A percentile compares a stretch with the other conserved stretches of the same genome.
Evolutionary conservation across 331 rosid species (phyloP).

Genomic region (Acacia concinna): DNA sequence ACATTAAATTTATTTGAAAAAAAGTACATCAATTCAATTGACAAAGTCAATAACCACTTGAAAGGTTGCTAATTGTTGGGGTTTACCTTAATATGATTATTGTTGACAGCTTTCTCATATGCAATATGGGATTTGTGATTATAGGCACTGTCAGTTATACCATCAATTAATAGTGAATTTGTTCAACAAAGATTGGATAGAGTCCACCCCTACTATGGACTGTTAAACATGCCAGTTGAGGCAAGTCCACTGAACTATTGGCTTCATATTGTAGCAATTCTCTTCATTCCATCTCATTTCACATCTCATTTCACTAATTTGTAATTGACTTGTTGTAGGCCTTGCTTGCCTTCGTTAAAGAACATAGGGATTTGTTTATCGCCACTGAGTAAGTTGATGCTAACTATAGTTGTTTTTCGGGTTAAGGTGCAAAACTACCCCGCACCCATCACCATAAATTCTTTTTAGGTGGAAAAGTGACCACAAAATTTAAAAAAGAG

Average conservation of each 20-base stretch:
- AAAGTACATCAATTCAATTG: not conserved
- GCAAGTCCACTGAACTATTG: conserved; percentile 49
- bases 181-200: conserved; percentile 89
- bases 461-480: no score
- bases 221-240: conserved; percentile 98
- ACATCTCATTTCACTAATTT: conserved; percentile 22
- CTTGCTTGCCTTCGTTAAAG: conserved; percentile 89
- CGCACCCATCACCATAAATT: no score
- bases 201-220: conserved; percentile 93
- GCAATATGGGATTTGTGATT: conserved; percentile 33
- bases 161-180: conserved; percentile 77
- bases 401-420: conserved; percentile 25
- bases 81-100: not conserved
- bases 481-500: no score
- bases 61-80: not conserved
- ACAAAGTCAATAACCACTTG: not conserved
- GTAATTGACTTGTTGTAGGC: conserved; percentile 60
- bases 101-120: not conserved
- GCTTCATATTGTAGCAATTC: not conserved
- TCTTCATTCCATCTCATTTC: conserved; percentile 21
- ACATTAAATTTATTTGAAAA: not conserved
- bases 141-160: conserved; percentile 95
- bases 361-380: conserved; percentile 78
- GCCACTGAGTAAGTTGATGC: conserved; percentile 67
- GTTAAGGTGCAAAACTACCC: no score